Conservation (phyloP, 352 stramenopile species). For the Phytopythium cucurbitacearum region DNA sequence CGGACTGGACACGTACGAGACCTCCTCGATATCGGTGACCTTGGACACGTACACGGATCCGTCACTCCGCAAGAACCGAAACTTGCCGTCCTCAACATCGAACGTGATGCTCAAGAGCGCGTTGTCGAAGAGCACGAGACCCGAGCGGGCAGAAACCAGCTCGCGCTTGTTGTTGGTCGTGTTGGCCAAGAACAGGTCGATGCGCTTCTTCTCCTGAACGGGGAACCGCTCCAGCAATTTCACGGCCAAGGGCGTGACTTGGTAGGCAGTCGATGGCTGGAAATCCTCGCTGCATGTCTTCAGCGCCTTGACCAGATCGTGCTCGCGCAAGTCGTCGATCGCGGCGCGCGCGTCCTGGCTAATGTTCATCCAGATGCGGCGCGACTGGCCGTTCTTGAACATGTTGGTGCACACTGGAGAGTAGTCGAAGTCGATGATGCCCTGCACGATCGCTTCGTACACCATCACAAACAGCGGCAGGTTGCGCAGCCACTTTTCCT, state of each 20-base stretch:
- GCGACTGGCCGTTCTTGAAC: conserved; percentile 85
- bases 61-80: conserved; percentile 81
- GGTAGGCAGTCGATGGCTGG: conserved; percentile 95
- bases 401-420: conserved; percentile 93
- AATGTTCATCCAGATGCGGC: conserved; percentile 92
- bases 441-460: conserved; percentile 94
- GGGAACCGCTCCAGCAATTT: conserved; percentile 38
- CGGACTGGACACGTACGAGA: conserved; percentile 96
- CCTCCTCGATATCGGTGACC: conserved; percentile 95
- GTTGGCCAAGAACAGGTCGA: conserved; percentile 58
- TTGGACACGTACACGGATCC: conserved; percentile 89
- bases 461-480: conserved; percentile 94
- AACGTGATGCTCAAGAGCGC: conserved; percentile 91
- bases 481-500: conserved; percentile 95
- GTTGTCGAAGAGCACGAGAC: conserved; percentile 89
- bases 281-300: conserved; percentile 93
- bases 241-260: conserved; percentile 54
- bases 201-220: conserved; percentile 35
- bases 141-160: conserved; percentile 54
- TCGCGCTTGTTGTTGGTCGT: conserved; percentile 15
- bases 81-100: conserved; percentile 83
- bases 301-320: conserved; percentile 93
- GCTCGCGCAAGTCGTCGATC: conserved; percentile 94
- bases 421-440: conserved; percentile 96
- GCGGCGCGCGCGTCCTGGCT: conserved; percentile 95